phyloP scores from a whole-genome alignment of 257 asterid genomes.

The Ajuga chamaepitys region DNA sequence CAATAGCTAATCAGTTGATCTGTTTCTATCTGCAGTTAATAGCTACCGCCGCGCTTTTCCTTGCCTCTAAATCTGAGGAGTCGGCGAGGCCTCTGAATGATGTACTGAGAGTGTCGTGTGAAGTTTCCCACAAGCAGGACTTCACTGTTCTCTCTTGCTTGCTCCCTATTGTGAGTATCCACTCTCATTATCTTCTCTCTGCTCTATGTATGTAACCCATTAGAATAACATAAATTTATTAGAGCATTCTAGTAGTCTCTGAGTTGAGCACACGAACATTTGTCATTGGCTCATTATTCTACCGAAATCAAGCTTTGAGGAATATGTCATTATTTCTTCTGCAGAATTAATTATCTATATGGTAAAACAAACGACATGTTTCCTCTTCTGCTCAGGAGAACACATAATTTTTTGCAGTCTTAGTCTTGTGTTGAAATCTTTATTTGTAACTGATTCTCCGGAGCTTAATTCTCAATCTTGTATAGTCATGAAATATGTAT shows the following conservation, averaged over 20 bases:
- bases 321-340: not conserved
- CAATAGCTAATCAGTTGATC: slow-evolving; percentile 14
- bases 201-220: not conserved
- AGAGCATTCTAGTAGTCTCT: not conserved
- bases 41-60: slow-evolving; percentile 91
- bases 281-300: slow-evolving; percentile 1
- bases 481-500: too few species aligned
- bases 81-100: slow-evolving; percentile 78
- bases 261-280: not conserved
- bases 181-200: slow-evolving; percentile 9
- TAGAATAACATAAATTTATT: not conserved
- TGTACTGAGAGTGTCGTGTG: slow-evolving; percentile 66
- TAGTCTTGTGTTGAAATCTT: not conserved
- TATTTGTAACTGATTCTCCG: too few species aligned
- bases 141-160: slow-evolving; percentile 49
- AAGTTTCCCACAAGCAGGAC: slow-evolving; percentile 72
- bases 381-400: not conserved
- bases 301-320: not conserved
- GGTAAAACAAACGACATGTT: not conserved
- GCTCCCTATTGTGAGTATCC: slow-evolving; percentile 70
- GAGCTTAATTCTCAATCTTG: too few species aligned
- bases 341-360: not conserved
- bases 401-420: not conserved
- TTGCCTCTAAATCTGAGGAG: slow-evolving; percentile 93
- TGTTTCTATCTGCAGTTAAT: slow-evolving; percentile 54